Percentiles rank a stretch among this genome's conserved stretches.
These are phyloP conservation scores for Talaromyces wortmannii DNA, from an alignment of 495 filamentous ascomycete genomes.

Conservation along the genomic window DNA sequence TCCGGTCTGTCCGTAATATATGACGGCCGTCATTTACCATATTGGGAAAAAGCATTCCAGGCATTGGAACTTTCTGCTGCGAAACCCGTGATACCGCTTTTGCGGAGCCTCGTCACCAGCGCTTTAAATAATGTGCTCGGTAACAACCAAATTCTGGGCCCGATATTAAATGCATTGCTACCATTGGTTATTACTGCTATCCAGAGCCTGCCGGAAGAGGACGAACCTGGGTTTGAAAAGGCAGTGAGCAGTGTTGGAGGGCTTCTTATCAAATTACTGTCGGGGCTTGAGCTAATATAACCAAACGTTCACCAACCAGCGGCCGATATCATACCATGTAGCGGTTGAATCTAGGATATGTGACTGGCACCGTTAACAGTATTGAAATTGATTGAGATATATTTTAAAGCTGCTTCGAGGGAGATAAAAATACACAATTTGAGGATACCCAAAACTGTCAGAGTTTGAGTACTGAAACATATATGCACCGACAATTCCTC, in stretches of 20 bases:
- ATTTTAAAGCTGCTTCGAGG: too few relatives aligned
- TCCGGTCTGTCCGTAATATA: background rate
- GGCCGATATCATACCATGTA: too few relatives aligned
- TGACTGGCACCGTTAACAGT: too few relatives aligned
- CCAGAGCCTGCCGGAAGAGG: background rate
- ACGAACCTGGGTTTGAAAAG: background rate
- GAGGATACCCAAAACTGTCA: too few relatives aligned
- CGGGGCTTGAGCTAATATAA: background rate
- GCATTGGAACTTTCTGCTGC: background rate
- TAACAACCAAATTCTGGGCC: background rate
- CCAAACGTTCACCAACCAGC: background rate
- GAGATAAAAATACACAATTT: too few relatives aligned
- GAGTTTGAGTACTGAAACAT: too few relatives aligned
- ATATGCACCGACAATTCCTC: too few relatives aligned
- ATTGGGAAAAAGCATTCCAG: background rate
- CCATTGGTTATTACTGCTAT: background rate
- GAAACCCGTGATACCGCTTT: background rate
- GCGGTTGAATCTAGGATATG: too few relatives aligned
- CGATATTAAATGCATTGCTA: background rate
- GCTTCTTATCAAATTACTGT: background rate
- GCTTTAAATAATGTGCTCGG: background rate
- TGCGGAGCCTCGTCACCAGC: background rate
- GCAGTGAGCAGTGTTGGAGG: background rate
- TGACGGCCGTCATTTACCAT: background rate
- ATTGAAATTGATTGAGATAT: too few relatives aligned